Conservation (phyloP, 2,329 filamentous ascomycete genomes). For the Rhynchosporium agropyri region DNA sequence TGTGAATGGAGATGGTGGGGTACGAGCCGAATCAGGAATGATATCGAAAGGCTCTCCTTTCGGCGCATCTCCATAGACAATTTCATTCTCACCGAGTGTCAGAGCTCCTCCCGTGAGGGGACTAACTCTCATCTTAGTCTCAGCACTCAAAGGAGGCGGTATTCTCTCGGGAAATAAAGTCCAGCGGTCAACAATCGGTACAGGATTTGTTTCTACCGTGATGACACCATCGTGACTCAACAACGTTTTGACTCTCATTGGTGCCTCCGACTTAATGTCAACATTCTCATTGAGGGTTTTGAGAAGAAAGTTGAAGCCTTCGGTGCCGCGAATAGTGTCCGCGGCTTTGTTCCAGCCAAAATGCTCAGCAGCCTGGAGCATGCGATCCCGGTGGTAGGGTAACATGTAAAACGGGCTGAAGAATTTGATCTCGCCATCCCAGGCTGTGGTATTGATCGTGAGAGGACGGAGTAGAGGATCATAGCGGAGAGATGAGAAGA, state of each 20-base stretch:
- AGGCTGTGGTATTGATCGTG: conserved; percentile 33
- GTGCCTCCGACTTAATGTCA: conserved; percentile 39
- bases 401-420: conserved; percentile 77
- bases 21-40: conserved; percentile 55
- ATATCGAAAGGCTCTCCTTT: conserved; percentile 48
- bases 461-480: conserved; percentile 57
- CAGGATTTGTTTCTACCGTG: conserved; percentile 46
- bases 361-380: conserved; percentile 64
- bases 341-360: conserved; percentile 57
- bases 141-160: conserved; percentile 47
- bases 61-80: conserved; percentile 35
- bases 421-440: conserved; percentile 50
- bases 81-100: conserved; percentile 31
- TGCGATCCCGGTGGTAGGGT: conserved; percentile 74
- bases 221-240: conserved; percentile 55
- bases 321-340: conserved; percentile 48
- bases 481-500: conserved; percentile 75
- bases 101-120: conserved; percentile 39
- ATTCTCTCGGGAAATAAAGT: conserved; percentile 62
- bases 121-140: conserved; percentile 31
- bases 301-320: conserved; percentile 50
- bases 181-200: conserved; percentile 47
- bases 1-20: conserved; percentile 65
- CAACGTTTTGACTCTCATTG: conserved; percentile 57
- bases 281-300: conserved; percentile 43